Base-by-base conservation (phyloP, 129 eudicot species). In the Arctium lappa region DNA sequence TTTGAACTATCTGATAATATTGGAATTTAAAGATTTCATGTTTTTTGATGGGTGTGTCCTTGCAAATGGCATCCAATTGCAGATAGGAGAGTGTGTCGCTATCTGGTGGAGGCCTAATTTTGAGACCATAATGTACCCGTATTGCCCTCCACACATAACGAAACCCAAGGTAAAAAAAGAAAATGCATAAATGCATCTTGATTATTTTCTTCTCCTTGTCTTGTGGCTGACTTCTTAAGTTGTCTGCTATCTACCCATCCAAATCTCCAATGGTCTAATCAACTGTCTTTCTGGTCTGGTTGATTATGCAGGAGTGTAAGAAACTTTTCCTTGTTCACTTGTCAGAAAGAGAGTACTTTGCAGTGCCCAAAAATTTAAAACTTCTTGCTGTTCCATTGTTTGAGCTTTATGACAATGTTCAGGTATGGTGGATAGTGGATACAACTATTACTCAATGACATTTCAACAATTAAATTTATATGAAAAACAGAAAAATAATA, bases 31-130 rank as follows among this genome's bases (percentile, higher is more conserved):
- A 74, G 29, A 31, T 63, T 37, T 53, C 39, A 6, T 37, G 75
- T 4, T 73, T 34, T 13, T 22, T 5, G 6, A 34, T 56, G 56
- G 53, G 36, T 32, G 11, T 22, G 39, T 48, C 62, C 4, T 12
- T 74, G 63, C 74, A 60, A 53, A 13, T 73, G 73, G 16, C 30
- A 32, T 74, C 79, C 36, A 30, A 68, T 79, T 84, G 79, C 94
- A 94, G 97, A 87, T 94, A 75, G 98, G 97, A 10, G 98, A 94
- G 85, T 94, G 98, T 77, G 98, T 91, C 29, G 98, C 93, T 74
- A 76, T 77, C 12, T 94, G 98, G 97, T 94, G 97, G 96, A 89
- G 97, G 80, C 98, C 98, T 62, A 94, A 92, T 50, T 91, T 94
- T 75, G 97, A 94, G 71, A 88, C 93, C 6, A 80, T 83, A 60